Evolutionary conservation across 2,329 filamentous ascomycete species (phyloP).

Genomic region (Dactylella cylindrospora): DNA sequence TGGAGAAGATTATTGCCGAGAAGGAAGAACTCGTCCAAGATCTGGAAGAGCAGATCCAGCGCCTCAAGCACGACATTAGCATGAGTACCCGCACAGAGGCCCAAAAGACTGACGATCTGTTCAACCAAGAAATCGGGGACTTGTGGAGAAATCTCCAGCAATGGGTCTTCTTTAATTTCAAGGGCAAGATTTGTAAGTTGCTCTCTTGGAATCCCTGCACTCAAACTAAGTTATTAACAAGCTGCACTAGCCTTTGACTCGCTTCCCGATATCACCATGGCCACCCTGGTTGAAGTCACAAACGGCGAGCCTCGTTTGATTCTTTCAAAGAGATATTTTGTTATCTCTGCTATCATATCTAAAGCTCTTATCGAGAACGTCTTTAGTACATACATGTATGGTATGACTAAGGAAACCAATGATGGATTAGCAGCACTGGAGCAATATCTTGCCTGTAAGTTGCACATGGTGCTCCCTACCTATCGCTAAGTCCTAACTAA

Average conservation of each 20-base stretch:
- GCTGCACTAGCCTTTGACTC: slow-evolving; percentile 19
- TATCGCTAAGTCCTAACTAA: not conserved
- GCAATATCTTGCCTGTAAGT: slow-evolving; percentile 42
- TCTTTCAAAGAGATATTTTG: slow-evolving; percentile 19
- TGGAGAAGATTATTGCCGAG: slow-evolving; percentile 42
- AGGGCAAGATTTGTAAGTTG: slow-evolving; percentile 41
- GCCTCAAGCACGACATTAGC: slow-evolving; percentile 42
- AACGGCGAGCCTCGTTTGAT: slow-evolving; percentile 37
- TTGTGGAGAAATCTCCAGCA: slow-evolving; percentile 39
- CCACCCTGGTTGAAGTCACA: slow-evolving; percentile 18
- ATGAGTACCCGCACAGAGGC: slow-evolving; percentile 41
- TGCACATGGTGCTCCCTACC: not conserved
- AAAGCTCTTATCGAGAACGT: slow-evolving; percentile 22
- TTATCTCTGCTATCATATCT: slow-evolving; percentile 31
- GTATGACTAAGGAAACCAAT: slow-evolving; percentile 40
- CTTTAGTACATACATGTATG: slow-evolving; percentile 40
- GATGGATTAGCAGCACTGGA: slow-evolving; percentile 31
- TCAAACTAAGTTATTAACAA: not conserved
- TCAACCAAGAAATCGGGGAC: slow-evolving; percentile 40
- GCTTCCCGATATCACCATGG: slow-evolving; percentile 26
- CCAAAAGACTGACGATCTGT: slow-evolving; percentile 41
- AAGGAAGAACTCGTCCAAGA: slow-evolving; percentile 36
- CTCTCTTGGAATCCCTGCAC: not conserved
- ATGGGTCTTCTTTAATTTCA: slow-evolving; percentile 41
- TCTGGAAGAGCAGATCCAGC: slow-evolving; percentile 37